phyloP scores from a whole-genome alignment of 129 eudicot species.

The Artemisia annua region DNA sequence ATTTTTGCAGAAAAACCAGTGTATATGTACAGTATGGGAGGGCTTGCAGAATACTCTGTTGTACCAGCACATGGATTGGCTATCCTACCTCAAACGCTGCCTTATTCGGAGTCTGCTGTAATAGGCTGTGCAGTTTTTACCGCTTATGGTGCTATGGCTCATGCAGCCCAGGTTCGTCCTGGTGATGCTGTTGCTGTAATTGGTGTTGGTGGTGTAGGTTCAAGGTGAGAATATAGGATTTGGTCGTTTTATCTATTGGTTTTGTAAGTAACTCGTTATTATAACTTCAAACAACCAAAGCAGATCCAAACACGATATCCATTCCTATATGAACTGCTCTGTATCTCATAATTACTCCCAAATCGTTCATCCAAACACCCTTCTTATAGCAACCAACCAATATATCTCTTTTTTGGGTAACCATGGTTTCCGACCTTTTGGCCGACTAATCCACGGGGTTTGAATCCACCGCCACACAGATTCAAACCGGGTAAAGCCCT shows the following conservation, averaged over 20 bases:
- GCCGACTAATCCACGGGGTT: too few species aligned
- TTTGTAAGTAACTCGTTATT: too few species aligned
- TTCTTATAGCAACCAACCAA: not conserved
- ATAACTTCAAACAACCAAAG: too few species aligned
- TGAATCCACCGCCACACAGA: too few species aligned
- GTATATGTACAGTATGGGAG: conserved; percentile 99
- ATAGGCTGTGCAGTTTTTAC: conserved; percentile 98
- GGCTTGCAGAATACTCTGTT: conserved; percentile 87
- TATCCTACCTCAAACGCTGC: conserved; percentile 69
- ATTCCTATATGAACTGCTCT: too few species aligned
- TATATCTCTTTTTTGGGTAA: too few species aligned
- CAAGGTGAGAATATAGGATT: conserved; percentile 54
- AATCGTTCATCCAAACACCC: too few species aligned
- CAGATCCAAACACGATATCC: too few species aligned
- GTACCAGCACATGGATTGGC: conserved; percentile 86
- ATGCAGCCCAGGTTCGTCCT: conserved; percentile 95
- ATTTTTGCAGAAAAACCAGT: conserved; percentile 81
- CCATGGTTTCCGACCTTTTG: too few species aligned
- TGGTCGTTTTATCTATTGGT: not conserved
- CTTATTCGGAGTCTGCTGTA: conserved; percentile 90
- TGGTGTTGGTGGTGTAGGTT: conserved; percentile 98
- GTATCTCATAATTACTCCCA: too few species aligned
- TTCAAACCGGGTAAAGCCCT: too few species aligned
- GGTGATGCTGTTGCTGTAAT: conserved; percentile 97
- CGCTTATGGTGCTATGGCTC: conserved; percentile 99